Evolutionary conservation across 1,284 basidiomycete genomes (phyloP), one percentile per base, ranked within the genome.

Genomic region (Pholiota adiposa): DNA sequence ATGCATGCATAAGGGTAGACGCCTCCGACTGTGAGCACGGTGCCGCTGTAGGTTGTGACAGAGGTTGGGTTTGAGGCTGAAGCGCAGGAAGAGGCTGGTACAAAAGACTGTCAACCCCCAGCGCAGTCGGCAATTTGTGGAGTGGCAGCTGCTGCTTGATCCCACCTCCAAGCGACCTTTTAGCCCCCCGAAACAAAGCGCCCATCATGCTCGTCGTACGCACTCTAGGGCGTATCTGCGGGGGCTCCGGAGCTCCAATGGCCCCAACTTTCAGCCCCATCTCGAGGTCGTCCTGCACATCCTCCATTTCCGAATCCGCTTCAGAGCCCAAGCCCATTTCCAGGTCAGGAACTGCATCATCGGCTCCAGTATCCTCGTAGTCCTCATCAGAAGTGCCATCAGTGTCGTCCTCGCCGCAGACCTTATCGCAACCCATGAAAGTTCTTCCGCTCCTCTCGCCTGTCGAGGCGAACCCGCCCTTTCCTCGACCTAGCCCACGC

Each of bases 161-260:
- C 7, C 46, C 59, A 27, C 53, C 60, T 11, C 54, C 56, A 56
- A 65, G 63, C 7, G 52, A 57, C 33, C 58, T 27, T 51, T 65
- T 63, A 46, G 67, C 62, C 2, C 60, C 51, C 27, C 70, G 67
- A 56, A 69, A 59, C 41, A 69, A 67, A 60, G 60, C 60, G 16
- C 62, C 64, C 53, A 63, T 61, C 62, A 72, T 73, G 63, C 72
- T 73, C 50, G 65, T 70, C 14, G 72, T 72, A 27, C 73, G 72
- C 49, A 65, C 60, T 23, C 73, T 64, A 19, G 72, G 67, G 21
- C 61, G 64, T 14, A 64, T 56, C 52, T 65, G 66, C 34, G 71
- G 67, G 33, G 65, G 60, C 60, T 49, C n/a, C 56, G 62, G 18
- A 59, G 36, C 27, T 51, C 50, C 50, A 36, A 34, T 14, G 4